These are phyloP conservation scores for Usnea hakonensis DNA, from an alignment of 495 filamentous ascomycete species.

Conservation along the genomic window DNA sequence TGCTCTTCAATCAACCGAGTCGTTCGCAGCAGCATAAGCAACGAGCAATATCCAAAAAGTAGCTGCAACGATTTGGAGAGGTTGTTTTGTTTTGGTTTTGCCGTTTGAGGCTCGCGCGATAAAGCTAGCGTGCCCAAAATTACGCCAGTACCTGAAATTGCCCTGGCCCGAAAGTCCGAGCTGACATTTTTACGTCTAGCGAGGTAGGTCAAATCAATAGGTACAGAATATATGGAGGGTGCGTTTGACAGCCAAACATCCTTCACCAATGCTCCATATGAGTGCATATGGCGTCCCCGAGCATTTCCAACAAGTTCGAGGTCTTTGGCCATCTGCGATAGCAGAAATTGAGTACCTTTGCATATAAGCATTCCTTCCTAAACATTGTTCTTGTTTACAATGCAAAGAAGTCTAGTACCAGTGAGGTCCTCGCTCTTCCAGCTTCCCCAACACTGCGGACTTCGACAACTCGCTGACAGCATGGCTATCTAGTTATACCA, in stretches of 20 bases:
- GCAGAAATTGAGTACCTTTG: neutral
- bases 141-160: neutral
- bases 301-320: neutral
- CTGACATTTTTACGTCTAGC: neutral
- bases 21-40: neutral
- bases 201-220: neutral
- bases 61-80: neutral
- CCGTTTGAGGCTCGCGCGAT: neutral
- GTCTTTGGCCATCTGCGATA: neutral
- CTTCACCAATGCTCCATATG: neutral
- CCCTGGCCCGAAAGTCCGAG: neutral
- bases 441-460: neutral
- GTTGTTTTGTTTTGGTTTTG: slow-evolving; percentile 4
- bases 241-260: neutral
- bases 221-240: neutral
- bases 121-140: neutral
- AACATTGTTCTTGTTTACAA: neutral
- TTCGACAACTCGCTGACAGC: neutral
- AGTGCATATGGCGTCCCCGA: slow-evolving; percentile 5
- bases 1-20: neutral
- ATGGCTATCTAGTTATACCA: neutral
- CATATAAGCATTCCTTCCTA: neutral
- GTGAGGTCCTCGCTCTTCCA: slow-evolving; percentile 20
- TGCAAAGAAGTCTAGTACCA: slow-evolving; percentile 11
- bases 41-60: neutral